Evolutionary conservation across 768 basidiomycete species (phyloP).

Genomic region (Candolleomyces eurysporus): DNA sequence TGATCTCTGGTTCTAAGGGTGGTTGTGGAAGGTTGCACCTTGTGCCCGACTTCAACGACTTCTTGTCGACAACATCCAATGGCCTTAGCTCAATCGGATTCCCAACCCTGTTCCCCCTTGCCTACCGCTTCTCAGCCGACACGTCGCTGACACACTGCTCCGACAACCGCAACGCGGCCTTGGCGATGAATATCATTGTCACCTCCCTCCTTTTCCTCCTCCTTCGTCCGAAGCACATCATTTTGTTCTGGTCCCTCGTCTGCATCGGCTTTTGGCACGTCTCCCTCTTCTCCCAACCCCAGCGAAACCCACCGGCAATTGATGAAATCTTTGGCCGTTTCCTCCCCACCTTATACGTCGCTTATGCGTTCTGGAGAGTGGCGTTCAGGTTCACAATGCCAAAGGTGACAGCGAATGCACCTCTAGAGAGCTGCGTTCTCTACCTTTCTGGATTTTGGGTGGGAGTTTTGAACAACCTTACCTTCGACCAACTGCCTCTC

Average conservation of each 20-base stretch:
- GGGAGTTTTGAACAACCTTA: constrained; percentile 72
- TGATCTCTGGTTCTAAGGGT: constrained; percentile 60
- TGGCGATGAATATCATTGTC: constrained; percentile 71
- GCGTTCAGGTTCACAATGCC: constrained; percentile 76
- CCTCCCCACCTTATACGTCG: constrained; percentile 74
- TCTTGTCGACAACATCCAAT: constrained; percentile 52
- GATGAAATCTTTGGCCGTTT: constrained; percentile 75
- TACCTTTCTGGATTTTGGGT: constrained; percentile 81
- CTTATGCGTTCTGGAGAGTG: constrained; percentile 76
- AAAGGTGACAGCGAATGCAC: constrained; percentile 53
- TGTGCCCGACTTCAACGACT: constrained; percentile 72
- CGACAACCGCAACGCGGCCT: constrained; percentile 67
- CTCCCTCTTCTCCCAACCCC: constrained; percentile 74
- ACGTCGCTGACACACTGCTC: constrained; percentile 59
- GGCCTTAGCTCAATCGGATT: constrained; percentile 75
- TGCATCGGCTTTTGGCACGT: constrained; percentile 88
- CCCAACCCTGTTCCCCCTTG: constrained; percentile 70
- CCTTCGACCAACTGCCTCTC: constrained; percentile 71
- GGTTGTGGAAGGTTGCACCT: constrained; percentile 76
- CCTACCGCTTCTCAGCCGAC: constrained; percentile 53
- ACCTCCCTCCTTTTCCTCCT: constrained; percentile 69
- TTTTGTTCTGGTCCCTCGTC: constrained; percentile 74
- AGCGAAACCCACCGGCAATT: constrained; percentile 61
- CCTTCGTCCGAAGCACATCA: constrained; percentile 65
- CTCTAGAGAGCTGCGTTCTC: constrained; percentile 70